Conservation (phyloP, 2,329 filamentous ascomycete genomes). For the Exophiala oligosperma region DNA sequence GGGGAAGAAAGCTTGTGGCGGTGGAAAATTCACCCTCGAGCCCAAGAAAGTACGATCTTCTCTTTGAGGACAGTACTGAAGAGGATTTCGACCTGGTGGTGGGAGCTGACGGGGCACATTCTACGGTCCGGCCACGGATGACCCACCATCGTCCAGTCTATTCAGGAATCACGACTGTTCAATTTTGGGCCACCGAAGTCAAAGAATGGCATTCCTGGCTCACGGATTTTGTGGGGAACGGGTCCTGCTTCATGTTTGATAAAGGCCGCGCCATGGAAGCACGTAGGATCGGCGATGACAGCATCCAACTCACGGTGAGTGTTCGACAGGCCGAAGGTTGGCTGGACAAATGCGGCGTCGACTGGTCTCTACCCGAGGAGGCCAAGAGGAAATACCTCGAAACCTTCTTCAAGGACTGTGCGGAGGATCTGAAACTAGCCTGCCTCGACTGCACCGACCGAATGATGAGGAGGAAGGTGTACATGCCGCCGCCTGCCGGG, state of each 20-base stretch:
- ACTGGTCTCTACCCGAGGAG: constrained; percentile 42
- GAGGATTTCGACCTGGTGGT: constrained; percentile 40
- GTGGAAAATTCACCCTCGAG: constrained; percentile 30
- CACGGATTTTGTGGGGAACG: constrained; percentile 48
- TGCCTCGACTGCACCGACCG: constrained; percentile 43
- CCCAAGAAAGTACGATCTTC: constrained; percentile 12
- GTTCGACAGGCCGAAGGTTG: constrained; percentile 41
- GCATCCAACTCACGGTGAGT: constrained; percentile 43
- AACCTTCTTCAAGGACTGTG: constrained; percentile 44
- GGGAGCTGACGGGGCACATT: constrained; percentile 45
- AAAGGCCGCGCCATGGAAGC: constrained; percentile 44
- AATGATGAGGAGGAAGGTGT: constrained; percentile 47
- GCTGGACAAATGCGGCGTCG: constrained; percentile 46
- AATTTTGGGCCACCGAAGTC: constrained; percentile 45
- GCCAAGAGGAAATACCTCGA: constrained; percentile 42
- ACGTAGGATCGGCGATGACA: constrained; percentile 54
- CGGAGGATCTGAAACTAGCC: constrained; percentile 43
- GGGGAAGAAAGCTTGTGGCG: constrained; percentile 46
- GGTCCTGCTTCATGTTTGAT: constrained; percentile 47
- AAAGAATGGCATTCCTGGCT: constrained; percentile 46
- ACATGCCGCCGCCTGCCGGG: constrained; percentile 56
- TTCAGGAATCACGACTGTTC: constrained; percentile 43
- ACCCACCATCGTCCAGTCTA: constrained; percentile 26
- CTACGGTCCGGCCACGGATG: constrained; percentile 35
- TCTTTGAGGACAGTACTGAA: constrained; percentile 15